phyloP scores from a whole-genome alignment of 306 rosid species.

The Ziziphus jujuba region DNA sequence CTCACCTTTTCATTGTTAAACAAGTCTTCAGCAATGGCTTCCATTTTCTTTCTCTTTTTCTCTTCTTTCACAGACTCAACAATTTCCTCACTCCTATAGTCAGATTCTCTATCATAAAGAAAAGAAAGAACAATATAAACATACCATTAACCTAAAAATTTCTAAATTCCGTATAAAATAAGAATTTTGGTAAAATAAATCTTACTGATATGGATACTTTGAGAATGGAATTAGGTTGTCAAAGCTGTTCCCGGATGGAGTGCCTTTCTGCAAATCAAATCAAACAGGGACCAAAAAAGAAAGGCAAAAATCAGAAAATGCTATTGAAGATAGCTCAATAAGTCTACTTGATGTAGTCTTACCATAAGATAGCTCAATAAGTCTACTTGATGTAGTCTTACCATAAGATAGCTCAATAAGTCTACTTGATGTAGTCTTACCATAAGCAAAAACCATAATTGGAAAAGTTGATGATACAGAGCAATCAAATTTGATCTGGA shows the following conservation, averaged over 20 bases:
- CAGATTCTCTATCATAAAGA: conserved; percentile 57
- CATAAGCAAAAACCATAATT: too few species aligned
- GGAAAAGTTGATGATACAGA: too few species aligned
- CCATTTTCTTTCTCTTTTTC: conserved; percentile 70
- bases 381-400: background rate
- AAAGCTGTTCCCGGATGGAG: conserved; percentile 79
- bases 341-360: background rate
- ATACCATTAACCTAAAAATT: conserved; percentile 4
- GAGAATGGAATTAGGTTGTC: conserved; percentile 72
- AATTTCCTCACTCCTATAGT: conserved; percentile 53
- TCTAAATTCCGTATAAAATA: conserved; percentile 16
- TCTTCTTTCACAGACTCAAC: conserved; percentile 61
- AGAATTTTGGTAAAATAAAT: conserved; percentile 3
- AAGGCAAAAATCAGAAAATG: background rate
- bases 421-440: background rate
- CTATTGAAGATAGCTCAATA: background rate
- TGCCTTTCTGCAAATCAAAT: conserved; percentile 53
- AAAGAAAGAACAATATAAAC: conserved; percentile 19
- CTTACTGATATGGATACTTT: conserved; percentile 80
- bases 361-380: background rate
- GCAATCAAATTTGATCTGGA: background rate
- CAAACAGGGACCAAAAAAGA: conserved; percentile 17
- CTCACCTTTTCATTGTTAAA: conserved; percentile 68
- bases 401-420: background rate
- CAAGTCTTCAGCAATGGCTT: conserved; percentile 84